A percentile compares a stretch with the other conserved stretches of the same genome.
Conservation (phyloP, 2,329 filamentous ascomycete genomes). For the Didymella sp. region DNA sequence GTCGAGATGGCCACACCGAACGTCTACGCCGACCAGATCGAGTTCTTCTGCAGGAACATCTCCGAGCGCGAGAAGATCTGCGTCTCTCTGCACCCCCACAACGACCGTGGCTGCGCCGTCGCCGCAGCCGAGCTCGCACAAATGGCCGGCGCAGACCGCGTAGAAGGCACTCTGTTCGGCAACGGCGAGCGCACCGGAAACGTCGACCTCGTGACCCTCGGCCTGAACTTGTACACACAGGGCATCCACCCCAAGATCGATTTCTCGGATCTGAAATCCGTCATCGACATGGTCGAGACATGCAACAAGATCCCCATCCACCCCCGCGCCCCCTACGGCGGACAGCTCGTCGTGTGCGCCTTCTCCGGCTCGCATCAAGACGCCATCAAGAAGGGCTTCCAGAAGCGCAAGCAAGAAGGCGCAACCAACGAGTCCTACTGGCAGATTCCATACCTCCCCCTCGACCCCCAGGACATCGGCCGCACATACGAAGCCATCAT, state of each 20-base stretch:
- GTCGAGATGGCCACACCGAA: conserved; percentile 96
- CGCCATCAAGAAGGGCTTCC: conserved; percentile 90
- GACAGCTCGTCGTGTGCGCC: conserved; percentile 87
- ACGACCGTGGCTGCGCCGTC: conserved; percentile 88
- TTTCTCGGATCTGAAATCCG: conserved; percentile 84
- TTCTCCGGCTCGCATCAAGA: conserved; percentile 95
- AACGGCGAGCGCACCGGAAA: conserved; percentile 97
- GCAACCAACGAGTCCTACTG: conserved; percentile 71
- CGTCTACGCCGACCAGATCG: conserved; percentile 93
- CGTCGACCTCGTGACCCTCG: conserved; percentile 91
- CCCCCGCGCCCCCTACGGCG: conserved; percentile 87
- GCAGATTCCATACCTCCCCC: conserved; percentile 88
- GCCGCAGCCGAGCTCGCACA: conserved; percentile 91
- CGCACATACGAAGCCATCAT: conserved; percentile 98
- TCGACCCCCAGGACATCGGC: conserved; percentile 92
- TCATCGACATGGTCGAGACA: conserved; percentile 89
- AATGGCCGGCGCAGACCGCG: conserved; percentile 94
- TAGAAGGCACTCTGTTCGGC: conserved; percentile 92
- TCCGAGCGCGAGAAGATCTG: conserved; percentile 84
- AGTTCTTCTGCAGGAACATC: conserved; percentile 91
- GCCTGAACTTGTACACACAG: conserved; percentile 93
- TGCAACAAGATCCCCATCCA: conserved; percentile 96
- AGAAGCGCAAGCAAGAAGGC: conserved; percentile 68
- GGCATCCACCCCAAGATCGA: conserved; percentile 85
- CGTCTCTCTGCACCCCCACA: conserved; percentile 92